Conservation (phyloP, 495 filamentous ascomycete genomes). For the Talaromyces liani region DNA sequence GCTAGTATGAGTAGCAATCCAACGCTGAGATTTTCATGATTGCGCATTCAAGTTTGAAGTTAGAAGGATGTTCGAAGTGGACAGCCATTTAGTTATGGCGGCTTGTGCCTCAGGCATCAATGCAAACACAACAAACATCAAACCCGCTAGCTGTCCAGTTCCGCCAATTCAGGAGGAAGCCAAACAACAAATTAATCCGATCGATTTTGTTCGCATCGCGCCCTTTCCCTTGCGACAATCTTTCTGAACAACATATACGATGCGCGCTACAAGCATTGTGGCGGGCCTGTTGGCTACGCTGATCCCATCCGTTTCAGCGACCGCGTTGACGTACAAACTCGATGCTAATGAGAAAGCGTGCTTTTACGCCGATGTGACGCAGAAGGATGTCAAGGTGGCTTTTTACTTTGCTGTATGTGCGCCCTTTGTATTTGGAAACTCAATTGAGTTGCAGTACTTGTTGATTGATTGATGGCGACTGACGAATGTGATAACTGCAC, state of each 20-base stretch:
- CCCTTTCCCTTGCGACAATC: neutral
- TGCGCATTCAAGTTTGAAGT: too few relatives aligned
- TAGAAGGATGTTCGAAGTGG: neutral
- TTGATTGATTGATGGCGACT: neutral
- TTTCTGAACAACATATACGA: constrained; percentile 9
- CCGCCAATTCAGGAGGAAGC: constrained; percentile 9
- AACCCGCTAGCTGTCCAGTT: constrained; percentile 9
- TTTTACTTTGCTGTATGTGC: constrained; percentile 96
- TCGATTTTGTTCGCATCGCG: neutral
- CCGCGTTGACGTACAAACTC: constrained; percentile 92
- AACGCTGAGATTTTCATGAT: too few relatives aligned
- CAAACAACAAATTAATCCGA: constrained; percentile 2
- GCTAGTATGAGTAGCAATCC: too few relatives aligned
- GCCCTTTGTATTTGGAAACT: neutral
- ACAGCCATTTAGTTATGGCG: neutral
- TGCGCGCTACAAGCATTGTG: constrained; percentile 33
- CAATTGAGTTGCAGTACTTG: neutral
- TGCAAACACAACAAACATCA: constrained; percentile 7
- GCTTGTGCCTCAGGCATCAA: neutral
- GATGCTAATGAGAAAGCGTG: constrained; percentile 87
- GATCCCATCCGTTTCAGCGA: constrained; percentile 56
- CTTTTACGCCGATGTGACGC: constrained; percentile 76
- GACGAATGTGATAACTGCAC: neutral
- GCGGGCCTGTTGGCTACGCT: constrained; percentile 59
- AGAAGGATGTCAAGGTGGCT: constrained; percentile 72